A percentile compares a stretch with the other conserved stretches of the same genome.
These are phyloP conservation scores for Colletotrichum tofieldiae DNA, from an alignment of 2,329 filamentous ascomycete genomes.

Conservation along the genomic window DNA sequence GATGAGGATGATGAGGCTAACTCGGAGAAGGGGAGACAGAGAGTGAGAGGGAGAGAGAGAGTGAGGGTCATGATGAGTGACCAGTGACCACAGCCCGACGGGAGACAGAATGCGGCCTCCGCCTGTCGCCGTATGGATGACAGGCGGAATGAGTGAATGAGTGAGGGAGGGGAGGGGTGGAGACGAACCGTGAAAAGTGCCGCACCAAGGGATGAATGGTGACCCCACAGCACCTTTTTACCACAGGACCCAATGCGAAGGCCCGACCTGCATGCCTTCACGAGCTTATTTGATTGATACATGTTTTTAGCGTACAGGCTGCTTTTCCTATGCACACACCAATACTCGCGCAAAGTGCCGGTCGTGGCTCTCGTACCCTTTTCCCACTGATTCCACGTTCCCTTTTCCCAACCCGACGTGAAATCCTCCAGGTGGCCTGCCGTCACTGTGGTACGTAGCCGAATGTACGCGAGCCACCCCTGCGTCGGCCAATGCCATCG, in stretches of 20 bases:
- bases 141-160: neutral
- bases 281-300: constrained; percentile 1
- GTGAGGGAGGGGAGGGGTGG: neutral
- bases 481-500: constrained; percentile 7
- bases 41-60: neutral
- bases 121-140: neutral
- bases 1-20: neutral
- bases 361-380: neutral
- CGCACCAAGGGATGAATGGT: constrained; percentile 8
- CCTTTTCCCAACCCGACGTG: neutral
- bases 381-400: neutral
- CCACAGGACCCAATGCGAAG: constrained; percentile 1
- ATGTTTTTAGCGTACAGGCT: neutral
- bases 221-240: constrained; percentile 4
- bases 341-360: too few species aligned
- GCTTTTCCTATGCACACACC: neutral
- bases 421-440: neutral
- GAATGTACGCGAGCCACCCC: neutral
- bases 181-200: neutral
- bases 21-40: neutral
- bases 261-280: constrained; percentile 5
- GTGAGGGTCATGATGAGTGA: neutral
- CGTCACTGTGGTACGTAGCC: neutral
- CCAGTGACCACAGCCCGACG: too few species aligned
- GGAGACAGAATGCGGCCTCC: neutral